Conservation (phyloP, 2,329 filamentous ascomycete species). For the Hypoxylon sp. region DNA sequence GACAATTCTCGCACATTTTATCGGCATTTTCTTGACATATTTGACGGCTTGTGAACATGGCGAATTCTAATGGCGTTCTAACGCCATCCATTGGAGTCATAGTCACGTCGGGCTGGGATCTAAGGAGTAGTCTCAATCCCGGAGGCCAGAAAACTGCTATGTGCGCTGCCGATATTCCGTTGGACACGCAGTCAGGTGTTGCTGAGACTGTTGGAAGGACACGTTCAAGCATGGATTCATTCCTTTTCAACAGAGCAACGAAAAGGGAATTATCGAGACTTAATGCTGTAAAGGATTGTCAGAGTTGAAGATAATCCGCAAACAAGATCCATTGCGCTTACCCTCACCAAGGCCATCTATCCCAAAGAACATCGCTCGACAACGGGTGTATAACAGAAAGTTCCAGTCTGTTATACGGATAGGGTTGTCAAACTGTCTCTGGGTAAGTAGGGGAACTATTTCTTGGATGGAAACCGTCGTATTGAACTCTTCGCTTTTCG, state of each 20-base stretch:
- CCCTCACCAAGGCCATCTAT: not conserved
- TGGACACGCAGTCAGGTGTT: not conserved
- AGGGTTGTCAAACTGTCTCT: not conserved
- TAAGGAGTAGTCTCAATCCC: constrained; percentile 1
- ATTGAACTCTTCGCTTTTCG: no score
- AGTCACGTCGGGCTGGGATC: not conserved
- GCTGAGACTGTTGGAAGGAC: not conserved
- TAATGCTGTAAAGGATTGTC: not conserved
- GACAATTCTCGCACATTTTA: constrained; percentile 2
- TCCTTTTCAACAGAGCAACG: not conserved
- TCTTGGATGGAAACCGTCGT: not conserved
- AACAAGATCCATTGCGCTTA: not conserved
- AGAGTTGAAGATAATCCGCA: not conserved
- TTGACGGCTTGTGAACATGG: not conserved
- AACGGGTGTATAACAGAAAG: not conserved
- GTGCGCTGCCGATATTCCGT: not conserved
- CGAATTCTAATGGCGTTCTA: not conserved
- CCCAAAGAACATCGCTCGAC: not conserved
- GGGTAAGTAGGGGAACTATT: not conserved
- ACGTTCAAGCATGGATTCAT: not conserved
- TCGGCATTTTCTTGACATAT: not conserved
- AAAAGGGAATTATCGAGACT: not conserved
- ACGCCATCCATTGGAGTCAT: not conserved
- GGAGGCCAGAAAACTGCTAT: constrained; percentile 15
- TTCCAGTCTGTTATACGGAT: not conserved